These are phyloP conservation scores for Suillus clintonianus DNA, from an alignment of 768 basidiomycete genomes.

Conservation along the genomic window DNA sequence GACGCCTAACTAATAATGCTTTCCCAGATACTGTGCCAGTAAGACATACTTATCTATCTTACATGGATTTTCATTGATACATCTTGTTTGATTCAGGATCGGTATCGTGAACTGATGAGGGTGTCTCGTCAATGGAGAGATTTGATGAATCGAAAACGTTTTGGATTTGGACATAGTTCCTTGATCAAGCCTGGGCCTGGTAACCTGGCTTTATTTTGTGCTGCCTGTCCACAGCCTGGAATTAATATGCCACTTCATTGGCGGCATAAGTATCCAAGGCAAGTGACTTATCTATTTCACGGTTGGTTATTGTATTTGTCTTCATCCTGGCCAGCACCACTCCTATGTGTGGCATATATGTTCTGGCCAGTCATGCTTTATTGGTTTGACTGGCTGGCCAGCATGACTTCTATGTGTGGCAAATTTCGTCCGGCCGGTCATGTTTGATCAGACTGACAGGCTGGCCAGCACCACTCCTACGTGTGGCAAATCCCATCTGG, in stretches of 20 bases:
- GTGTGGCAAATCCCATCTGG: too few species aligned
- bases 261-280: conserved; percentile 10
- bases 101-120: conserved; percentile 15
- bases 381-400: too few species aligned
- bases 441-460: too few species aligned
- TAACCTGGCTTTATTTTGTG: conserved; percentile 22
- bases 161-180: conserved; percentile 11
- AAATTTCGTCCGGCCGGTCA: too few species aligned
- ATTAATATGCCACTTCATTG: conserved; percentile 27
- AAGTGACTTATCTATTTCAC: background rate
- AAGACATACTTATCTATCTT: background rate
- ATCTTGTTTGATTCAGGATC: conserved; percentile 4
- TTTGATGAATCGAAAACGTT: background rate
- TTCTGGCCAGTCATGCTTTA: too few species aligned
- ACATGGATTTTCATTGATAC: background rate
- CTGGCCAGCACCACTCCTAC: too few species aligned
- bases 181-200: conserved; percentile 1
- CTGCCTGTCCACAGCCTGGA: conserved; percentile 28
- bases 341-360: too few species aligned
- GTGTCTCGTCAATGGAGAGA: conserved; percentile 7
- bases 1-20: background rate
- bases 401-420: too few species aligned
- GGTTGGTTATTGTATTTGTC: background rate
- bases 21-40: conserved; percentile 9
- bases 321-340: background rate